Evolutionary conservation across 148 eudicot species (phyloP), one percentile per base, ranked within the genome.

Genomic region (Camellia lanceoleosa): DNA sequence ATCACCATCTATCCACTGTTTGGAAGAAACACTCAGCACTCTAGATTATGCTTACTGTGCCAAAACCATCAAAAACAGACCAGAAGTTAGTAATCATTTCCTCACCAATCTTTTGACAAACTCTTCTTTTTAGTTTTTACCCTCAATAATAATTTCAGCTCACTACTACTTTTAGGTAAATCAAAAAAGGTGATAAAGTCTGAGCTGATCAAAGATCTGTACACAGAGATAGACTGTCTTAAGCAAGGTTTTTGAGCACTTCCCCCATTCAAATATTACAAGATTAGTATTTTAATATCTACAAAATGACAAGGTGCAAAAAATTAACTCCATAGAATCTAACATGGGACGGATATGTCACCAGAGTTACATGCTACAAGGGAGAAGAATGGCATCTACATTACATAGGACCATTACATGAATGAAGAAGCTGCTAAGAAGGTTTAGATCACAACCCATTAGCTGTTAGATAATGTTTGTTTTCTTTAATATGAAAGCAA

Each of bases 11-110:
- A 42, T 80, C 61, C 78, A 81, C 60, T 89, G 83, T 76, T 79
- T 83, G 76, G 91, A 87, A 71, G 91, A 89, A 69, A 83, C 91
- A 46, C 83, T 85, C 55, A 87, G 80, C 81, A 89, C 89, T 38
- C 81, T 89, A 38, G 91, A 89, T 75, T 89, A 89, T 66, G 89
- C 91, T 1, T 55, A 79, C 80, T 78, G 84, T 56, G 89, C 91
- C 52, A 89, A 85, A 76, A 83, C 79, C 68, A 87, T 89, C 59
- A 89, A 79, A 78, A 89, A 87, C 73, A 83, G 62, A 73, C 92
- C 89, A 3, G 89, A 85, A 88, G 89, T 87, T 71, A 38, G 84
- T 16, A 14, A 49, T 49, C 64, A 23, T 58, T 73, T 63, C n/a
- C 2, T 46, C 3, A 2, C 13, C 6, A 54, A 43, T 43, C 9